Base-by-base conservation (phyloP, 768 basidiomycete species). In the Hygrophorus pudorinus region DNA sequence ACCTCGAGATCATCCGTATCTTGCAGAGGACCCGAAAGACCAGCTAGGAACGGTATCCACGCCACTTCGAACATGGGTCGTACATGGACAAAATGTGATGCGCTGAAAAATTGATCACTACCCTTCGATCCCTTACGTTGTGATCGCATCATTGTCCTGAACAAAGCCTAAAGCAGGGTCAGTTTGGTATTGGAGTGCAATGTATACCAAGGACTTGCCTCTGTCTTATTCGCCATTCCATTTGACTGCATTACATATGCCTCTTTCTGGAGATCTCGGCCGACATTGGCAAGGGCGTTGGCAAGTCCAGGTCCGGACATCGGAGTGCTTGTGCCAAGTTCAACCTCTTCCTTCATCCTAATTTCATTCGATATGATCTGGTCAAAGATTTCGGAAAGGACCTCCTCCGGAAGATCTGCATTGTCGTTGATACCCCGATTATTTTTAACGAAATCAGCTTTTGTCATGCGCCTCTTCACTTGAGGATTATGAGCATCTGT, bases 11-110 rank as follows among this genome's bases (percentile, higher is more conserved):
- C 93, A 56, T 97, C 91, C 1, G 92, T 91, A 47, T 92, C 88
- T 60, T 98, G 96, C 35, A 98, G 70, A 12, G 92, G 94, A 0
- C 81, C 89, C 7, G 96, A 98, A 21, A 98, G 70, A 9, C 92
- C 93, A 11, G 96, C 94, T 17, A 99, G 73, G 64, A 97, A 93
- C 1, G 96, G 81, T 66, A 98, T 98, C 96, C 96, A 99, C 16
- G 91, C 93, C 5, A 97, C 93, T 63, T 98, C 94, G 54, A 99
- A 96, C 96, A 99, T 99, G 14, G 96, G 94, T 30, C 81, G 78
- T 48, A 98, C 94, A 59, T 99, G 96, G 46, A 97, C 79, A 49
- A 92, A 89, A 56, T 97, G 88, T 0, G 90, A 96, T 1, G 96
- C 96, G 50, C 88, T 90, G 66, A 93, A 96, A 66, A 91, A 99